Evolutionary conservation across 768 basidiomycete genomes (phyloP).

Genomic region (Amanita rimosa): DNA sequence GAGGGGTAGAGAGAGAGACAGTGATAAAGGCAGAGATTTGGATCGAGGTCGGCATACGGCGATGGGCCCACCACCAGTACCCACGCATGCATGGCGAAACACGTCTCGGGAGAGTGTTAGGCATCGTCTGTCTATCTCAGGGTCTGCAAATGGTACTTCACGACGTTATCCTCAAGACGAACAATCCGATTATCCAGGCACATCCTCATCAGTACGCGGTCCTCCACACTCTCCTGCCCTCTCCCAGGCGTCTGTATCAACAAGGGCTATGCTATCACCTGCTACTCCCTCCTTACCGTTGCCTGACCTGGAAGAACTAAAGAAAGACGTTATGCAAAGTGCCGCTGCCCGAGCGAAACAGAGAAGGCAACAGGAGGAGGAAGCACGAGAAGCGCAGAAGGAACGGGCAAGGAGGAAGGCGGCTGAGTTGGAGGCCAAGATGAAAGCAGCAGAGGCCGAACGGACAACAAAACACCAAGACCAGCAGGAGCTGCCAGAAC

Average conservation of each 20-base stretch:
- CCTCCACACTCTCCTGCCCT: conserved; percentile 34
- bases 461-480: conserved; percentile 14
- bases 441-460: conserved; percentile 27
- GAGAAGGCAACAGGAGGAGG: conserved; percentile 74
- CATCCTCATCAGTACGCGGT: conserved; percentile 15
- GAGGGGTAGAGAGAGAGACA: conserved; percentile 20
- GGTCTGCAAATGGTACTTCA: conserved; percentile 19
- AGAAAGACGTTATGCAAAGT: conserved; percentile 70
- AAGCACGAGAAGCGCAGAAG: conserved; percentile 66
- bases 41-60: conserved; percentile 18
- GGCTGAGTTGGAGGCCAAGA: conserved; percentile 58
- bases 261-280: conserved; percentile 22
- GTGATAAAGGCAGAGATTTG: conserved; percentile 9
- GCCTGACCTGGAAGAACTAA: conserved; percentile 51
- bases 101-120: conserved; percentile 29
- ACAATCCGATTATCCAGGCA: conserved; percentile 17
- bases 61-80: conserved; percentile 45
- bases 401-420: conserved; percentile 79
- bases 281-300: conserved; percentile 17
- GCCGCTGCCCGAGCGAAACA: conserved; percentile 78
- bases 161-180: conserved; percentile 19
- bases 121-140: conserved; percentile 36
- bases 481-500: conserved; percentile 2
- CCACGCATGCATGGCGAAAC: conserved; percentile 23
- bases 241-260: conserved; percentile 26